Evolutionary conservation across 1,284 basidiomycete species (phyloP), one percentile per base, ranked within the genome.

Genomic region (Singerocomus inundabilis): DNA sequence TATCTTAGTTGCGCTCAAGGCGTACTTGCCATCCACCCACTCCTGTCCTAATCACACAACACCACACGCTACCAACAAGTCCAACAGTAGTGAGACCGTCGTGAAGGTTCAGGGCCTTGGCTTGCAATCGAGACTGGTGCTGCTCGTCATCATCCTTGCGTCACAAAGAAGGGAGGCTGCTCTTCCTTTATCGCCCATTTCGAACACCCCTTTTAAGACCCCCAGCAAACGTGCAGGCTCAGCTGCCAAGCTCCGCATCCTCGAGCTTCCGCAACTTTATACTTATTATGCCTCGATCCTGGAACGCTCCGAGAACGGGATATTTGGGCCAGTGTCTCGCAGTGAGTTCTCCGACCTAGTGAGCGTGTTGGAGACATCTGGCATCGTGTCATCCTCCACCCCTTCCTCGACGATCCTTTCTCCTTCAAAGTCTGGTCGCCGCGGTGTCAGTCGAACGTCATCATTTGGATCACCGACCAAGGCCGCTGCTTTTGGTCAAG

Each of bases 271-370:
- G 7, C 78, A 80, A 25, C 72, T 91, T 12, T 78, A 89, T 53
- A 62, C 77, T 0, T 89, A 82, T 63, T 91, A 91, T 59, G 63
- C 68, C 29, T 60, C 73, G 1, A 70, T 87, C 39, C 76, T 91
- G 11, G 71, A 73, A 6, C 78, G 84, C 18, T 72, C 74, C 11
- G 79, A 80, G 13, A 70, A 68, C 18, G 75, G 73, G 6, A 63
- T 80, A 10, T 85, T 89, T 57, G 68, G 75, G 0, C 73, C 85
- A 4, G 85, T 85, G 5, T 87, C 84, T 9, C 77, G 87, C 7
- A 85, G 79, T 62, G 88, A 91, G 57, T 91, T 91, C 57, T 72
- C 75, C 0, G 88, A 91, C 55, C 71, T 91, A 2, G 62, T 87
- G 1, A 79, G 79, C 21, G 70, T 91, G 48, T 70, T 91, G 31